Evolutionary conservation across 306 rosid genomes (phyloP).

Genomic region (Leucaena leucocephala): DNA sequence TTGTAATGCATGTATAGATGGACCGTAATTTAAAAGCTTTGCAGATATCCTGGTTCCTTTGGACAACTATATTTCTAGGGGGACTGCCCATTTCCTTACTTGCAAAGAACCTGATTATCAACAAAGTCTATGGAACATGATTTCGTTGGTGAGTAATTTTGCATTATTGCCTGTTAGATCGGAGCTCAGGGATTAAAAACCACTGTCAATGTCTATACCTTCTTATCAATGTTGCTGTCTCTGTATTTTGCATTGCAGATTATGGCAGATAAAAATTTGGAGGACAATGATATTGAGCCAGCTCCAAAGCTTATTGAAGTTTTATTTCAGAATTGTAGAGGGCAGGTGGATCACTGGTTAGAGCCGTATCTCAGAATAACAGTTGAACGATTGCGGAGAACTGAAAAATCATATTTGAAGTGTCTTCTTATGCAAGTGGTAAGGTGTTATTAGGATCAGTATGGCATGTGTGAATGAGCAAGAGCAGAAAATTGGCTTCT

Average conservation of each 20-base stretch:
- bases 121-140: conserved; percentile 85
- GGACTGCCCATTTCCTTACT: conserved; percentile 81
- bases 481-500: neutral
- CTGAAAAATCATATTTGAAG: conserved; percentile 77
- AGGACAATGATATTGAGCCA: conserved; percentile 86
- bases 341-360: conserved; percentile 96
- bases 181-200: conserved; percentile 14
- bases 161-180: neutral
- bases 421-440: conserved; percentile 95
- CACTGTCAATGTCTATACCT: neutral
- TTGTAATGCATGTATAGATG: neutral
- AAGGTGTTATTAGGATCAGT: conserved; percentile 37
- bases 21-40: conserved; percentile 13
- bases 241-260: conserved; percentile 49
- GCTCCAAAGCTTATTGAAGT: conserved; percentile 98
- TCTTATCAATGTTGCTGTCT: conserved; percentile 31
- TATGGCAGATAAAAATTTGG: conserved; percentile 80
- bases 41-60: conserved; percentile 93
- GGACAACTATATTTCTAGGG: conserved; percentile 92
- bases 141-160: conserved; percentile 74
- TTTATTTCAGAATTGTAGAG: conserved; percentile 86
- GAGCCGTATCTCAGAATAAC: conserved; percentile 85
- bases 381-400: conserved; percentile 70
- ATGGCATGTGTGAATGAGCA: neutral
- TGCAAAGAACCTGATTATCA: conserved; percentile 87